Conservation (phyloP, 345 rosid genomes). For the Erysimum cheiranthoides region DNA sequence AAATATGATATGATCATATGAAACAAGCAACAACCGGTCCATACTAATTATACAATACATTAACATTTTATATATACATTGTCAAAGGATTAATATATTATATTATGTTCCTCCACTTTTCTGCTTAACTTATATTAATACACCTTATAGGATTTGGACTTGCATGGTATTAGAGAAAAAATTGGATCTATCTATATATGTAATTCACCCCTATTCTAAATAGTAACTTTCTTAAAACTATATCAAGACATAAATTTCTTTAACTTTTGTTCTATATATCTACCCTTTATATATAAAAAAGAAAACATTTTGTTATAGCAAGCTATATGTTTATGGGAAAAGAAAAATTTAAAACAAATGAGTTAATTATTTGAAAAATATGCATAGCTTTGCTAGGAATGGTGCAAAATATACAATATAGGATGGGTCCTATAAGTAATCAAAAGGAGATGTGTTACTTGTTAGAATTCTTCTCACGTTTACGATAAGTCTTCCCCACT, state of each 20-base stretch:
- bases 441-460: constrained; percentile 38
- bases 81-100: neutral
- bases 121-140: neutral
- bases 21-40: constrained; percentile 36
- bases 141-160: neutral
- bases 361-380: neutral
- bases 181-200: neutral
- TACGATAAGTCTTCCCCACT: constrained; percentile 41
- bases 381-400: neutral
- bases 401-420: neutral
- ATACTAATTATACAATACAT: neutral
- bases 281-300: no score
- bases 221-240: neutral
- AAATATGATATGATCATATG: constrained; percentile 33
- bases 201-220: neutral
- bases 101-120: neutral
- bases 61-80: neutral
- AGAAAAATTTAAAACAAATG: neutral
- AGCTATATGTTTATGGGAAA: no score
- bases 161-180: neutral
- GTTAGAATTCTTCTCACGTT: constrained; percentile 41
- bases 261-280: neutral
- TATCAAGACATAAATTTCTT: neutral
- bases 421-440: constrained; percentile 15
- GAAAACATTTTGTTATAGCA: no score